Evolutionary conservation across 441 rosid species (phyloP), one percentile per base, ranked within the genome.

Genomic region (Pelargonium australe): DNA sequence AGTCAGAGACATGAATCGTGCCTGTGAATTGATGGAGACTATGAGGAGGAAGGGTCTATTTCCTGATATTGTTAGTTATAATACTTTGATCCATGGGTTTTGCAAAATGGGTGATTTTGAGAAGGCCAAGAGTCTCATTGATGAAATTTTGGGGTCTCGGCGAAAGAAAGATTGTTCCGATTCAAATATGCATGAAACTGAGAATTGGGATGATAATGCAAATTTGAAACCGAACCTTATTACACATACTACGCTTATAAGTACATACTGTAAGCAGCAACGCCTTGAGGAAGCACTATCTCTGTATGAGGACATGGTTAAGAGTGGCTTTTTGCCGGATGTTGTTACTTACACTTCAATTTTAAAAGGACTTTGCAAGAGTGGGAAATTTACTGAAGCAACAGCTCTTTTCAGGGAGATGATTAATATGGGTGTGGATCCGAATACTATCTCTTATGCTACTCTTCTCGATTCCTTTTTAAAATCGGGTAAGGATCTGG

Each of bases 341-440:
- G 86, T 85, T 28, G 88, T 92, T 76, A 85, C 97, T 13, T 89
- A 85, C 75, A 81, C 85, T 78, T 89, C 90, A 14, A 86, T 90
- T 31, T 65, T 95, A 40, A 81, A 81, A 73, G 87, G 94, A 17
- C 88, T 92, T 58, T 92, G 96, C 86, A 87, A 84, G 80, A 62
- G 72, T 37, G 91, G 90, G 34, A 87, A 73, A 76, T 20, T 87
- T 69, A 37, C 78, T 12, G 93, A 90, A 78, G 97, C 95, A 23
- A 81, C 80, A 64, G 65, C 76, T 71, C 80, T 95, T 41, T 64
- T 95, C 65, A 77, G 55, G 67, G 95, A 87, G 80, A 90, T 90
- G 92, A 85, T 87, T 75, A 78, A 70, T 75, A 83, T 87, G 86
- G 85, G 85, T 14, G 83, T 89, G 53, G 77, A 83, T 82, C 89